Percentiles rank a stretch among this genome's conserved stretches.
Evolutionary conservation across 1,284 basidiomycete species (phyloP).

Genomic region (Xerocomus nothofagi): DNA sequence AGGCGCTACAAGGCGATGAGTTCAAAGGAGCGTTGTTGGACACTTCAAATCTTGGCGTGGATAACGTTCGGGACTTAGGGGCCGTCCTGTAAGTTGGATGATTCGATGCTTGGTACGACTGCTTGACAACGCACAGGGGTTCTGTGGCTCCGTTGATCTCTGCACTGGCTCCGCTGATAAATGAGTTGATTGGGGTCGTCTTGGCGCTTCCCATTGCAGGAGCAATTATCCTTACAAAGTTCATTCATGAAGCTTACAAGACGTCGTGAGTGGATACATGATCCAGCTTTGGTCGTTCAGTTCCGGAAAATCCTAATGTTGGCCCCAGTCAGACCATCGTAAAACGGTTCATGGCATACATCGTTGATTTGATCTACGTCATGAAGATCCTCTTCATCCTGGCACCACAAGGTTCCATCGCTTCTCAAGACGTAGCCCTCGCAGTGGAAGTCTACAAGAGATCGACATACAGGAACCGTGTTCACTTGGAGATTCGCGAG

Average conservation of each 20-base stretch:
- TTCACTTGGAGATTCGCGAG: not conserved
- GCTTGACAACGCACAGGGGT: not conserved
- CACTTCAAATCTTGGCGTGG: not conserved
- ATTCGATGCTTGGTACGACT: not conserved
- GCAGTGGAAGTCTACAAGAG: not conserved
- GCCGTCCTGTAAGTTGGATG: not conserved
- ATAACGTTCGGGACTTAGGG: not conserved
- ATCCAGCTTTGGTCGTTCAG: not conserved
- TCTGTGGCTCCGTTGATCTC: not conserved
- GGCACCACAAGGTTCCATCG: not conserved
- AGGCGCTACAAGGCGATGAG: not conserved
- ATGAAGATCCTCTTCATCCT: not conserved
- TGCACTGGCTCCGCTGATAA: not conserved
- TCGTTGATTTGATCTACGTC: not conserved
- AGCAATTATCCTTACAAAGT: not conserved
- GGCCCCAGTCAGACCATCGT: not conserved
- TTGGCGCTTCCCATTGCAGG: not conserved
- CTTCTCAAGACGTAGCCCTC: not conserved
- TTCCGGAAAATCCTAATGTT: not conserved
- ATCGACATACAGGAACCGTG: not conserved
- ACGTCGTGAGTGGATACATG: not conserved
- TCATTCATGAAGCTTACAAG: not conserved
- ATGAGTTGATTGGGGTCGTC: too few relatives aligned
- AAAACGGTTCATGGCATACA: not conserved
- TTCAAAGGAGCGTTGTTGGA: not conserved